Evolutionary conservation across 1,139 yeast species (phyloP).

Genomic region (Candida sp.): DNA sequence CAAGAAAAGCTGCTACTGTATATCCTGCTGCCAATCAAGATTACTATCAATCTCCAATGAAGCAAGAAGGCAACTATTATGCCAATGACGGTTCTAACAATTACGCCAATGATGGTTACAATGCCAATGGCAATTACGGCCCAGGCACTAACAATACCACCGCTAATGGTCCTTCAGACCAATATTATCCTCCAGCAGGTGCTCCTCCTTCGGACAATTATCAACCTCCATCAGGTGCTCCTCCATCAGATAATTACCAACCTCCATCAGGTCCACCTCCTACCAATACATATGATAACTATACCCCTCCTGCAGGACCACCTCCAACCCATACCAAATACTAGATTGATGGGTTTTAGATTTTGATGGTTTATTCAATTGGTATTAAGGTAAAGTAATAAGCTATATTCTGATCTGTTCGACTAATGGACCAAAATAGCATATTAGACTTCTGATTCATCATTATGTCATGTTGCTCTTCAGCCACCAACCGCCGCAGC

Average conservation of each 20-base stretch:
- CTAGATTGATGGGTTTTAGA: neutral
- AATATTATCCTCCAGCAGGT: neutral
- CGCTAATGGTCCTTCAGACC: neutral
- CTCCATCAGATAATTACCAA: neutral
- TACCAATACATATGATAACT: neutral
- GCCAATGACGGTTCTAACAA: too few relatives aligned
- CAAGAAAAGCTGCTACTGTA: neutral
- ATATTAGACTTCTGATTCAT: too few relatives aligned
- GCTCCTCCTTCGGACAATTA: neutral
- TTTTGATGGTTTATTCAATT: too few relatives aligned
- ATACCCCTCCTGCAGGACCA: slow-evolving; percentile 1
- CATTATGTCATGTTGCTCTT: too few relatives aligned
- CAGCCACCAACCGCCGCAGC: too few relatives aligned
- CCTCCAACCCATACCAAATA: slow-evolving; percentile 1
- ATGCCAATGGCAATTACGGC: neutral
- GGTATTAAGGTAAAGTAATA: too few relatives aligned
- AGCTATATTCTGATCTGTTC: too few relatives aligned
- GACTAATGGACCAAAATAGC: too few relatives aligned
- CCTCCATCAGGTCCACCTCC: neutral
- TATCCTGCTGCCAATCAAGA: neutral
- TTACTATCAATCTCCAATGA: slow-evolving; percentile 2
- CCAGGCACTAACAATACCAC: neutral
- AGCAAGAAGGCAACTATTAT: neutral
- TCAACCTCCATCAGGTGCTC: neutral
- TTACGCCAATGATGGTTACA: neutral